These are phyloP conservation scores for Mortierella claussenii DNA, from an alignment of 192 early-diverging fungal species.

Conservation along the genomic window DNA sequence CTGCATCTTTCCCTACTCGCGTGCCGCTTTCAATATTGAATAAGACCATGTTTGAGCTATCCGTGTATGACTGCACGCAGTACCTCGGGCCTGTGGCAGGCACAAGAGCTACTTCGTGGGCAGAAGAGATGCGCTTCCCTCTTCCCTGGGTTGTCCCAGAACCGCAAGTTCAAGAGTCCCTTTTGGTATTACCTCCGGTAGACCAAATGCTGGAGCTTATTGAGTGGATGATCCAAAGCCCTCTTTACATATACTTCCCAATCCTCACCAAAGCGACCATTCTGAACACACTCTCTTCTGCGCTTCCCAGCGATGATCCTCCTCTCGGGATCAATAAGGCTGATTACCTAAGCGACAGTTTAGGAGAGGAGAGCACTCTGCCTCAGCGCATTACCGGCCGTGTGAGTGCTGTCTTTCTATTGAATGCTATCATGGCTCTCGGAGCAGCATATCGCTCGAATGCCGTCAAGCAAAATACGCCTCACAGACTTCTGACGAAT, in stretches of 20 bases:
- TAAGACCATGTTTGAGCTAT: conserved; percentile 54
- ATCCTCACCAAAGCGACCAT: conserved; percentile 44
- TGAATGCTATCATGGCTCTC: conserved; percentile 49
- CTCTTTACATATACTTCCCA: conserved; percentile 34
- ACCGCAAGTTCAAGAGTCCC: conserved; percentile 34
- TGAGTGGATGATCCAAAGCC: conserved; percentile 52
- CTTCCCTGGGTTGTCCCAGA: conserved; percentile 48
- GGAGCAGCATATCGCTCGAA: conserved; percentile 47
- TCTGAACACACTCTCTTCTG: conserved; percentile 34
- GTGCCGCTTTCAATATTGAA: conserved; percentile 44
- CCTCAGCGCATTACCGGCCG: conserved; percentile 46
- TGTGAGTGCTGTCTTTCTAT: conserved; percentile 39
- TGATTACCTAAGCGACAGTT: conserved; percentile 13
- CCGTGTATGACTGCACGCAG: conserved; percentile 38
- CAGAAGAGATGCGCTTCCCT: conserved; percentile 50
- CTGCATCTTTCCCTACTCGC: conserved; percentile 22
- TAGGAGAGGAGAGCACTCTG: background rate
- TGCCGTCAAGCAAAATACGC: conserved; percentile 31
- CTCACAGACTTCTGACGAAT: conserved; percentile 16
- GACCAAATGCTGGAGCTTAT: conserved; percentile 36
- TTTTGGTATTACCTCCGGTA: conserved; percentile 25
- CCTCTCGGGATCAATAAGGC: too few species aligned
- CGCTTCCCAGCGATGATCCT: too few species aligned
- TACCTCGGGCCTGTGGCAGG: conserved; percentile 48
- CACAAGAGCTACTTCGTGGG: conserved; percentile 30